Percentiles rank a stretch among this genome's conserved stretches.
Evolutionary conservation across 805 yeast species (phyloP).

Genomic region (Wickerhamiella parazyma): DNA sequence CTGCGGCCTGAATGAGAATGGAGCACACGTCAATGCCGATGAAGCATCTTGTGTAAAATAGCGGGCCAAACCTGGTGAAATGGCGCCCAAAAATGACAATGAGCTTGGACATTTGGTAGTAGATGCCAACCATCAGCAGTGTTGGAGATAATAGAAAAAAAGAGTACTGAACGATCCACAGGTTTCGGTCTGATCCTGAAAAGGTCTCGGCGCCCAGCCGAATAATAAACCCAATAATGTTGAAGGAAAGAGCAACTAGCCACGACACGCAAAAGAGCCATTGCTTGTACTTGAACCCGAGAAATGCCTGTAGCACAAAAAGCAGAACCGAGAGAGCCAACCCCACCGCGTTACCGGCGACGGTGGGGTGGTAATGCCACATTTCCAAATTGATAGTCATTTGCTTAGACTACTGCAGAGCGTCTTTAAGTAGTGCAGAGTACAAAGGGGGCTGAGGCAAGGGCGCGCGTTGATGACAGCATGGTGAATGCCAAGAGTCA

Average conservation of each 20-base stretch:
- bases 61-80: conserved; percentile 40
- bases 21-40: conserved; percentile 51
- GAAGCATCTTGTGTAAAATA: conserved; percentile 49
- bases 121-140: conserved; percentile 71
- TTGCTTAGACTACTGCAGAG: no score
- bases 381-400: no score
- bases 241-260: conserved; percentile 43
- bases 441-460: no score
- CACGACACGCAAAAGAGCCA: conserved; percentile 54
- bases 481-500: no score
- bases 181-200: conserved; percentile 42
- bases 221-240: conserved; percentile 55
- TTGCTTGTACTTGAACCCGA: conserved; percentile 37
- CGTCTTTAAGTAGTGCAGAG: no score
- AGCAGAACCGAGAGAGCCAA: conserved; percentile 20
- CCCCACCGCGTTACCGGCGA: no score
- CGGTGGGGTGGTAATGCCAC: no score
- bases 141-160: conserved; percentile 69
- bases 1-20: conserved; percentile 53
- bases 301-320: conserved; percentile 29
- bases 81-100: conserved; percentile 45
- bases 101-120: conserved; percentile 54
- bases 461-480: no score
- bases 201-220: conserved; percentile 34
- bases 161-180: conserved; percentile 36